Evolutionary conservation across 106 monocot species (phyloP).

Genomic region (Apostasia shenzhenica): DNA sequence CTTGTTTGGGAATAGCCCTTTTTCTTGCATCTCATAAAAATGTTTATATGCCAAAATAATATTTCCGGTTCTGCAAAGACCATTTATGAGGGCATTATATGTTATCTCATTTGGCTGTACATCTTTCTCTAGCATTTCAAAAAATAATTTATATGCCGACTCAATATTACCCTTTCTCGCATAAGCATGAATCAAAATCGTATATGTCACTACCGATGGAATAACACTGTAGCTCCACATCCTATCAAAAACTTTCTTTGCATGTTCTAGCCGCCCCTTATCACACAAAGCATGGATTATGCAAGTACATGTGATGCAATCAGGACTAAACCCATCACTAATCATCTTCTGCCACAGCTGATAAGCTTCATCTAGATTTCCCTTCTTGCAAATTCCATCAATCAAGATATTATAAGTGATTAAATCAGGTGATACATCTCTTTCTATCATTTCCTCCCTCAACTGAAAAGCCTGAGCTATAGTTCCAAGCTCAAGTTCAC

Average conservation of each 20-base stretch:
- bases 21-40: conserved; percentile 67
- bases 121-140: conserved; percentile 35
- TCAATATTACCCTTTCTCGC: conserved; percentile 42
- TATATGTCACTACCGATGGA: conserved; percentile 83
- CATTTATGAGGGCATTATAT: conserved; percentile 83
- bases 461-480: conserved; percentile 34
- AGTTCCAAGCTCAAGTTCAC: conserved; percentile 58
- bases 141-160: conserved; percentile 37
- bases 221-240: conserved; percentile 43
- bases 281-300: conserved; percentile 75
- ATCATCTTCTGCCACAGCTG: conserved; percentile 46
- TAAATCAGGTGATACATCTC: conserved; percentile 41
- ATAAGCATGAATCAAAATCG: conserved; percentile 68
- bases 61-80: conserved; percentile 45
- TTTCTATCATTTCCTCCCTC: conserved; percentile 66
- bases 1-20: conserved; percentile 69
- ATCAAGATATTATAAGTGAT: conserved; percentile 84
- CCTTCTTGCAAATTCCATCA: conserved; percentile 49
- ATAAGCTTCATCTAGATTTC: conserved; percentile 39
- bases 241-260: conserved; percentile 26
- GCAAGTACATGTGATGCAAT: conserved; percentile 82
- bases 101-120: conserved; percentile 73
- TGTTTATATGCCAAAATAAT: conserved; percentile 48
- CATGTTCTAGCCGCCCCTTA: conserved; percentile 33
- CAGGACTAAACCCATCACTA: conserved; percentile 53